phyloP scores from a whole-genome alignment of 129 eudicot species.

The Pulicaria dysenterica region DNA sequence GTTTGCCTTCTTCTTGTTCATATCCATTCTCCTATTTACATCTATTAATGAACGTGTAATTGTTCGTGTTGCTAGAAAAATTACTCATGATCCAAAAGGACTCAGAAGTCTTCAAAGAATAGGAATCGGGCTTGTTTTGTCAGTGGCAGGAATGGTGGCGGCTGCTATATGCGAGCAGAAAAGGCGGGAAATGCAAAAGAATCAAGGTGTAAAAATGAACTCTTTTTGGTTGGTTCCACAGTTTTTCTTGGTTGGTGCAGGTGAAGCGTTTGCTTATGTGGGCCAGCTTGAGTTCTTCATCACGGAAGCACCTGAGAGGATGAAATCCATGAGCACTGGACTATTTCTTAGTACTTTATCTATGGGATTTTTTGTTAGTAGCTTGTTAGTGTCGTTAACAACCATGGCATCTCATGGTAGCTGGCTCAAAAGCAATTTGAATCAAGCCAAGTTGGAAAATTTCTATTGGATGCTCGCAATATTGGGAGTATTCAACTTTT shows the following conservation, averaged over 20 bases:
- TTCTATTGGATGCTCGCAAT: constrained; percentile 83
- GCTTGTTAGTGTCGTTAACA: constrained; percentile 65
- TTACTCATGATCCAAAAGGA: constrained; percentile 62
- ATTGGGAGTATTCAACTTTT: constrained; percentile 50
- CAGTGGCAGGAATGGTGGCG: constrained; percentile 66
- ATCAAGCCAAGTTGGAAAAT: constrained; percentile 53
- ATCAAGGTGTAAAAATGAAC: constrained; percentile 27
- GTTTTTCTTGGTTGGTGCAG: constrained; percentile 88
- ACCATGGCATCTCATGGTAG: constrained; percentile 41
- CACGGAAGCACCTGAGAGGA: constrained; percentile 87
- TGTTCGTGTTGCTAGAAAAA: constrained; percentile 60
- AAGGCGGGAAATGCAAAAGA: constrained; percentile 40
- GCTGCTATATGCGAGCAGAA: constrained; percentile 59
- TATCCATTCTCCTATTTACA: constrained; percentile 72
- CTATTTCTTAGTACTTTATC: constrained; percentile 67
- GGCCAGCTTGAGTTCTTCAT: constrained; percentile 97
- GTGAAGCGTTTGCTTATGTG: constrained; percentile 84
- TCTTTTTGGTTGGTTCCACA: constrained; percentile 92
- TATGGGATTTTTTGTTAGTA: constrained; percentile 80
- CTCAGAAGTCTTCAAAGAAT: constrained; percentile 69
- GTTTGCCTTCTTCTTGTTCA: constrained; percentile 72
- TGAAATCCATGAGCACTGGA: constrained; percentile 98
- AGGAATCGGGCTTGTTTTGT: constrained; percentile 67
- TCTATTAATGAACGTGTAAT: constrained; percentile 70
- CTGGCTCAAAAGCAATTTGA: constrained; percentile 70